Evolutionary conservation across 768 basidiomycete species (phyloP), one percentile per base, ranked within the genome.

Genomic region (Mycena metata): DNA sequence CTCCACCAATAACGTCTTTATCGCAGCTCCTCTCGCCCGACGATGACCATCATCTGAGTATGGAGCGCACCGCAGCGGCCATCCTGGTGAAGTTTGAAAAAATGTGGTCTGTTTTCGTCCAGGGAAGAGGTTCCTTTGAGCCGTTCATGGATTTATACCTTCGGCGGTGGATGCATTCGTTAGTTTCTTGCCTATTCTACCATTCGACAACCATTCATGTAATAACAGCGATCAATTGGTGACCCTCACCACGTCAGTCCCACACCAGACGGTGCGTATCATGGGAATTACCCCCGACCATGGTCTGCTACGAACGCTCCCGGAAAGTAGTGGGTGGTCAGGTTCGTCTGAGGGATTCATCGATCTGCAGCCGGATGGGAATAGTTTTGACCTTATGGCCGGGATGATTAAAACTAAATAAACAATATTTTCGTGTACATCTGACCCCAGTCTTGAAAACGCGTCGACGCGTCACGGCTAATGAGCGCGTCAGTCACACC

Each of bases 361-460:
- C 59, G 96, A 99, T 79, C 79, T 99, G 21, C 98, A 98, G 77
- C 98, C 98, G 2, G 96, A 98, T 74, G 95, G 96, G 56, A 99
- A 99, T 77, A 95, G 95, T 74, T 99, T 99, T 72, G 97, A 99
- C 79, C 83, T 98, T 71, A 93, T 98, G 93, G 86, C 90, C 41
- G 95, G 95, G 36, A 77, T 97, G 78, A 96, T 97, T 72, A 91
- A 83, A 69, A 77, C 81, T 1, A 87, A 87, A 72, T 74, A 74
- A 35, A 39, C 11, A 2, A 9, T 39, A 39, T 39, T 39, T 36
- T 36, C 12, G 36, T n/a, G n/a, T 6, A 30, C 30, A 30, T 30
- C 6, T 6, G 30, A 30, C 30, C n/a, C n/a, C 30, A 30, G 30
- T 30, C 30, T 30, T 30, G 6, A 30, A 39, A 39, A 39, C 39